Conservation (phyloP, 1,284 basidiomycete species). For the Trichosporon coremiiforme region DNA sequence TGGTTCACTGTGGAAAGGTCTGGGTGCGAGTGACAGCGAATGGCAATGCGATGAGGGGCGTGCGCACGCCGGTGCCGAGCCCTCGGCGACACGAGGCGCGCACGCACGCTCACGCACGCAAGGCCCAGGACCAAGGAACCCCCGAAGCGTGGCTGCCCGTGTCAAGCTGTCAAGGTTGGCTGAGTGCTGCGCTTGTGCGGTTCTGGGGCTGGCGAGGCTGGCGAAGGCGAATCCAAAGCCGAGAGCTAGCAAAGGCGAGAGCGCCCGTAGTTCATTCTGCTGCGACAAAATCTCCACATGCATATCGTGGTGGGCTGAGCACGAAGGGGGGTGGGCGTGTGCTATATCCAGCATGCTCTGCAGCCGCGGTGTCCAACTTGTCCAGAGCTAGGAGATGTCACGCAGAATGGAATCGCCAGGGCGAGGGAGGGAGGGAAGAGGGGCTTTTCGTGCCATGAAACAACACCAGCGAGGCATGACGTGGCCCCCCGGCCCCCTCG, state of each 20-base stretch:
- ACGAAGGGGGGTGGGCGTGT: not conserved
- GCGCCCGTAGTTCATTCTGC: not conserved
- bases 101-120: not conserved
- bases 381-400: not conserved
- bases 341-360: not conserved
- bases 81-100: not conserved
- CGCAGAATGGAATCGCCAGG: slow-evolving; percentile 9
- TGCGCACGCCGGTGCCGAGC: not conserved
- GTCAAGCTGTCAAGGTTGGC: not conserved
- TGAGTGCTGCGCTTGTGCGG: not conserved
- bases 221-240: no score
- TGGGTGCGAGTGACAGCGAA: not conserved
- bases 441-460: slow-evolving; percentile 4
- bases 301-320: not conserved
- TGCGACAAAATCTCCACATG: not conserved
- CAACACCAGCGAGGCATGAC: not conserved
- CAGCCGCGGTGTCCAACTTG: no score
- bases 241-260: no score
- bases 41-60: not conserved
- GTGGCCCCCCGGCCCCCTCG: not conserved
- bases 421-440: not conserved
- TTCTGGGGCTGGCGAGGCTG: not conserved
- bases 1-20: no score
- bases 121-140: not conserved
- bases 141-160: not conserved